phyloP scores from a whole-genome alignment of 352 stramenopile genomes.

The Phytophthora constricta region DNA sequence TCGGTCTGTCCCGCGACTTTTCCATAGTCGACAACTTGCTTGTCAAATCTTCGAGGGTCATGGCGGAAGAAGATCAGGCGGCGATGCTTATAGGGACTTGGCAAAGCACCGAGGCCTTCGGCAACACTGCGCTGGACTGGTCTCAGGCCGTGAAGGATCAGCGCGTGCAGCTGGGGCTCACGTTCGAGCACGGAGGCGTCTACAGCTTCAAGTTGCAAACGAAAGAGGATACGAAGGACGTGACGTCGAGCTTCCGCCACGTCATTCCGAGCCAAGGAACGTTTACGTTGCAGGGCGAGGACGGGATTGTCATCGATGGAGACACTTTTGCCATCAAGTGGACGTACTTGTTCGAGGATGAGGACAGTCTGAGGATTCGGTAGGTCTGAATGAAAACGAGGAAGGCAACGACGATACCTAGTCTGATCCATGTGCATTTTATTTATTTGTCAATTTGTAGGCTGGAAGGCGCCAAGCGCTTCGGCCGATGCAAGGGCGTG shows the following conservation, averaged over 20 bases:
- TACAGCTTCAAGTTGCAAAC: constrained; percentile 51
- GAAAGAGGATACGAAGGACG: constrained; percentile 33
- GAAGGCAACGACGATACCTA: too few species aligned
- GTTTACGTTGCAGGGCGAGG: constrained; percentile 39
- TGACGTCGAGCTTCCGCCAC: constrained; percentile 62
- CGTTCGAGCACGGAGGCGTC: constrained; percentile 41
- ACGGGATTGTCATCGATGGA: constrained; percentile 45
- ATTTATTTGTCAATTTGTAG: constrained; percentile 24
- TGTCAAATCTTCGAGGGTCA: constrained; percentile 7
- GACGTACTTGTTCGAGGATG: constrained; percentile 76
- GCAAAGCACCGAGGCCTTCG: constrained; percentile 77
- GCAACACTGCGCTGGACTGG: constrained; percentile 82
- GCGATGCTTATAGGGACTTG: constrained; percentile 48
- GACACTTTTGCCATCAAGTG: constrained; percentile 65
- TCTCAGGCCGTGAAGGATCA: constrained; percentile 69
- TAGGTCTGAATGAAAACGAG: constrained; percentile 12
- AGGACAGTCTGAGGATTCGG: constrained; percentile 64
- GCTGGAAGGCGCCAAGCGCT: constrained; percentile 75
- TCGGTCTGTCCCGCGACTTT: neutral
- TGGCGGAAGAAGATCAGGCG: constrained; percentile 10
- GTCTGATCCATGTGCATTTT: constrained; percentile 2
- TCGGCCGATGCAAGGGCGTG: constrained; percentile 79
- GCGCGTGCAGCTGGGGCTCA: constrained; percentile 45
- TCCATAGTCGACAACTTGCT: constrained; percentile 21
- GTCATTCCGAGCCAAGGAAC: constrained; percentile 51